Evolutionary conservation across 225 moss, liverwort and hornwort genomes (phyloP), one percentile per base, ranked within the genome.

Genomic region (Antitrichia curtipendula): DNA sequence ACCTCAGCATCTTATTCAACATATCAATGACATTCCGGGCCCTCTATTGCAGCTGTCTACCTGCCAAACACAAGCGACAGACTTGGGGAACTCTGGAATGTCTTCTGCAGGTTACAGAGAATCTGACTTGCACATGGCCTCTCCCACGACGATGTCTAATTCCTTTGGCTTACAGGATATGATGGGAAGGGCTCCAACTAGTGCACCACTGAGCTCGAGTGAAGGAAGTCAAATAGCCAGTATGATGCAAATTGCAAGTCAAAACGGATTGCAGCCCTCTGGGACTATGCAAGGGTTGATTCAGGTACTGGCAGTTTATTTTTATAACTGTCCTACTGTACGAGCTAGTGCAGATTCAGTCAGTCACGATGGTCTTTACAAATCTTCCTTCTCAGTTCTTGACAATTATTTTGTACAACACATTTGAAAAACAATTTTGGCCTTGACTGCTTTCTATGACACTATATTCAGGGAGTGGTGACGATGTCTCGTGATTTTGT

Each of bases 1-100:
- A 83, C 86, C 91, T 66, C 94, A 95, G 61, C 95, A 92, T 87
- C 84, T 91, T 73, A 91, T 94, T 78, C 95, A 93, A 81, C 92
- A 95, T 70, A 91, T 96, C 49, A 92, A 95, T 73, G 96, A 97
- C 40, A 93, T 92, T 49, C 95, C 94, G 81, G 97, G 94, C 52
- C 94, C 98, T 64, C 90, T 94, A 76, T 92, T 97, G 64, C 96
- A 95, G 91, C 91, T 97, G 73, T 94, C 97, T 69, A 94, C 91
- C 52, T 94, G 94, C 85, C 92, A 95, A 84, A 94, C 97, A 62
- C 95, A 94, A 63, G 93, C 95, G n/a, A 93, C 95, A 88, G 94
- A 95, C 75, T 83, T 95, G 78, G 84, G 91, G 70, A 92, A 91
- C 85, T 78, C 93, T 63, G 84, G 94, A 68, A 89, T 95, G 86